A percentile compares a stretch with the other conserved stretches of the same genome.
These are phyloP conservation scores for Penicillium sp. DNA, from an alignment of 2,329 filamentous ascomycete genomes.

Conservation along the genomic window DNA sequence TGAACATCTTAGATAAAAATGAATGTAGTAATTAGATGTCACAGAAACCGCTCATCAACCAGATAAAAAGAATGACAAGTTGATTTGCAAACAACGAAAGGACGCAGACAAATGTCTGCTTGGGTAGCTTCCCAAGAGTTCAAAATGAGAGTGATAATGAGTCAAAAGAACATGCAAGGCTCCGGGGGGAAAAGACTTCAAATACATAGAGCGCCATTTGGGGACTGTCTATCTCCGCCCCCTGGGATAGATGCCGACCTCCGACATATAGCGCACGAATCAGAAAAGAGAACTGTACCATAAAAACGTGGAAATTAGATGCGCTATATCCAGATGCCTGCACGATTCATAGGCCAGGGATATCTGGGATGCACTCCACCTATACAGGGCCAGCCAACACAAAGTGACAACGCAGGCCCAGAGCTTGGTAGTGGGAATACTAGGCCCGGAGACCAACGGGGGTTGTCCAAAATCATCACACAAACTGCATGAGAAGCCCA, in stretches of 20 bases:
- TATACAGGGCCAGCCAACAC: background rate
- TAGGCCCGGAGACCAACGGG: background rate
- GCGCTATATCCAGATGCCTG: background rate
- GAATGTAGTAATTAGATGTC: conserved; percentile 31
- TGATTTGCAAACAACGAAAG: conserved; percentile 49
- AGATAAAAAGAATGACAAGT: conserved; percentile 31
- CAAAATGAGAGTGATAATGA: conserved; percentile 12
- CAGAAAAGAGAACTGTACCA: conserved; percentile 4
- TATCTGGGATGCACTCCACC: background rate
- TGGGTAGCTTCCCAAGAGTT: conserved; percentile 17
- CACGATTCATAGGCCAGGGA: background rate
- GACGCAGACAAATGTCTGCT: conserved; percentile 54
- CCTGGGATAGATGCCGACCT: conserved; percentile 5
- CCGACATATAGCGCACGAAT: conserved; percentile 7
- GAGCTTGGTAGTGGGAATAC: background rate
- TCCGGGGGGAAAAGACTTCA: conserved; percentile 2
- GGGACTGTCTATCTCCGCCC: background rate
- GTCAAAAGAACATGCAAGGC: conserved; percentile 12
- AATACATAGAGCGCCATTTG: conserved; percentile 3
- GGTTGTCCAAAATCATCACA: background rate
- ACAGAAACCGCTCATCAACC: conserved; percentile 37
- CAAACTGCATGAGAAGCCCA: background rate
- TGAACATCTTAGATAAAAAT: conserved; percentile 40
- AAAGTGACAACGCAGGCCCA: background rate
- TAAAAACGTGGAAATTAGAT: conserved; percentile 8